Percentiles rank a stretch among this genome's conserved stretches.
These are phyloP conservation scores for Spergularia marina DNA, from an alignment of 148 eudicot genomes.

Conservation along the genomic window DNA sequence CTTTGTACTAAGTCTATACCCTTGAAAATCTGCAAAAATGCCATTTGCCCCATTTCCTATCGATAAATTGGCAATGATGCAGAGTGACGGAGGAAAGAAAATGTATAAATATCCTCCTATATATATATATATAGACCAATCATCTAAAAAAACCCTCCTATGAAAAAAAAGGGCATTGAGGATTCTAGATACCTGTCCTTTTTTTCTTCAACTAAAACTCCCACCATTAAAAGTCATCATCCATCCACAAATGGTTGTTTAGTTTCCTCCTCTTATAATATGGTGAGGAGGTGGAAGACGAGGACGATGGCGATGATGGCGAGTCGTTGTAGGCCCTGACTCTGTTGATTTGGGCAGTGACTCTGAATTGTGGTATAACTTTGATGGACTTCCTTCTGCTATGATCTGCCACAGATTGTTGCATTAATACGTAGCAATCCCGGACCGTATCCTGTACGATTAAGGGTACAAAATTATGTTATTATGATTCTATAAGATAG, in stretches of 20 bases:
- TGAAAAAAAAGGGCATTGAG: slow-evolving; percentile 38
- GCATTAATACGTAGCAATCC: slow-evolving; percentile 63
- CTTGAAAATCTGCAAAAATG: slow-evolving; percentile 65
- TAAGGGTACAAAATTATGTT: neutral
- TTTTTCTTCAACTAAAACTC: slow-evolving; percentile 40
- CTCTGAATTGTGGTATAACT: slow-evolving; percentile 58
- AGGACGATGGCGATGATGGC: slow-evolving; percentile 53
- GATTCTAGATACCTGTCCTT: slow-evolving; percentile 33
- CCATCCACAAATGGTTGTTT: slow-evolving; percentile 52
- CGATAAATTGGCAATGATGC: slow-evolving; percentile 25
- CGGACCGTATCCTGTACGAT: slow-evolving; percentile 60
- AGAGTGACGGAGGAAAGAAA: slow-evolving; percentile 11
- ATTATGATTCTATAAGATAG: neutral
- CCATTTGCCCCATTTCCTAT: slow-evolving; percentile 30
- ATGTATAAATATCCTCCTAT: slow-evolving; percentile 25
- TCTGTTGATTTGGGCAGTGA: slow-evolving; percentile 43
- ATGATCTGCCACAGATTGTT: slow-evolving; percentile 31
- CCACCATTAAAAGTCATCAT: slow-evolving; percentile 50
- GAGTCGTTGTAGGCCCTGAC: slow-evolving; percentile 46
- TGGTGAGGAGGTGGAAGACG: slow-evolving; percentile 40
- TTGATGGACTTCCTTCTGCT: slow-evolving; percentile 45
- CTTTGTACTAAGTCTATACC: slow-evolving; percentile 37
- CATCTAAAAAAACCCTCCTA: slow-evolving; percentile 36
- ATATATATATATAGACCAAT: slow-evolving; percentile 19
- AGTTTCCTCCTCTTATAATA: slow-evolving; percentile 62